Base-by-base conservation (phyloP, 2,329 filamentous ascomycete genomes). In the Trichoderma sp. region DNA sequence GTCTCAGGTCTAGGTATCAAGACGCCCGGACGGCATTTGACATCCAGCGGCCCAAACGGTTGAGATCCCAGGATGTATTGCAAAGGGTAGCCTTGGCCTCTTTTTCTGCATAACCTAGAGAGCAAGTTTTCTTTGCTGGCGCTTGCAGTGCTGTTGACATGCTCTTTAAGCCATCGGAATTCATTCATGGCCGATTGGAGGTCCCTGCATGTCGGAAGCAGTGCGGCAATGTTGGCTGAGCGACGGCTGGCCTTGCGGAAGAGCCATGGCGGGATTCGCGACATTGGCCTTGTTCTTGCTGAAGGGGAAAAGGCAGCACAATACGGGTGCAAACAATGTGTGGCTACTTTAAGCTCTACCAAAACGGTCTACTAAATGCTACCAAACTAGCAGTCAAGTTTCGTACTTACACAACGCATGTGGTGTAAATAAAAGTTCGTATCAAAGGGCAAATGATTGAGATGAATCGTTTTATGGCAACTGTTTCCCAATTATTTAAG, bases 1-100 rank as follows among this genome's bases (percentile, higher is more conserved):
- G 93, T 95, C 83, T 95, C 93, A 29, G 90, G 87, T 86, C 96
- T 90, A 45, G 97, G 97, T 78, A 98, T 97, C 75, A 99, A 86
- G 6, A 98, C 95, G 2, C 94, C 94, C 12, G 87, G 89, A 33
- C 86, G 87, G 81, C 95, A 98, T 73, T 88, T 85, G 63, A 99
- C 93, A 59, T 98, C 93, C 18, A 98, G 85, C 5, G 91, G 86
- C 0, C 95, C 96, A 84, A 99, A 98, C 2, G 93, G 97, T 82
- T 98, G 95, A 6, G 92, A 92, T 4, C 95, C 95, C 1, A 99
- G 86, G 27, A 98, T 88, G 82, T 98, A 98, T 83, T 98, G 97
- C 41, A 99, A 85, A 1, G 97, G 97, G 75, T 92, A 89, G 1
- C 95, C 95, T 9, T 82, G 83, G 9, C 88, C 86, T 41, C 91